Evolutionary conservation across 2,329 filamentous ascomycete species (phyloP), one percentile per base, ranked within the genome.

Genomic region (Ophiosphaerella herpotricha): DNA sequence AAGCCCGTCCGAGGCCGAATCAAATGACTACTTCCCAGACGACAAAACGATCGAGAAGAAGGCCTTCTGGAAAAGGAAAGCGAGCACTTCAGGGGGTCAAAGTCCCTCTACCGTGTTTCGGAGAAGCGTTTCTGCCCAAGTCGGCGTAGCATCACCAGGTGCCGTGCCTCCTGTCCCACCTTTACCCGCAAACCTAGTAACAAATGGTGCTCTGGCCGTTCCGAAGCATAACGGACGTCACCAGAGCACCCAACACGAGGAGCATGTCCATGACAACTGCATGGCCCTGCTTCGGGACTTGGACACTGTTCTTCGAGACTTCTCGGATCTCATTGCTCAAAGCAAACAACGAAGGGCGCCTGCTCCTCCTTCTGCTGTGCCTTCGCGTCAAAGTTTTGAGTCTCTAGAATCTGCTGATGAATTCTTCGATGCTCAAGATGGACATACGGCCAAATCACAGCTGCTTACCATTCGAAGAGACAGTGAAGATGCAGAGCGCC

Each of bases 11-110:
- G 73, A 75, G 40, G 43, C 57, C 18, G 82, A 82, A 13, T 70
- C 72, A 2, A 83, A 82, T 32, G 78, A 83, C 49, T 87, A 86
- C 61, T 85, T 84, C 43, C 50, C 72, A 60, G 63, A 74, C n/a
- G 67, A 71, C 16, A 64, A 57, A 21, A 53, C 48, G 1, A 56
- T 65, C 8, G 85, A 91, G 46, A 90, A 81, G 69, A 83, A 85
- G 51, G 80, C 90, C 0, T 97, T 99, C 67, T 99, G 94, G 94
- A 96, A 91, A 72, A 85, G 93, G 40, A 97, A 96, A 74, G 79
- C 87, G 1, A 92, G 86, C 62, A 75, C 71, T 36, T 76, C 75
- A 18, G 75, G 71, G 18, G 74, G 69, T 24, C 64, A 64, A 41
- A 76, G 69, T 57, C 74, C 74, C 16, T 70, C 75, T 55, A 77